A percentile compares a stretch with the other conserved stretches of the same genome.
Conservation (phyloP, 352 stramenopile species). For the Phytophthora vignae region DNA sequence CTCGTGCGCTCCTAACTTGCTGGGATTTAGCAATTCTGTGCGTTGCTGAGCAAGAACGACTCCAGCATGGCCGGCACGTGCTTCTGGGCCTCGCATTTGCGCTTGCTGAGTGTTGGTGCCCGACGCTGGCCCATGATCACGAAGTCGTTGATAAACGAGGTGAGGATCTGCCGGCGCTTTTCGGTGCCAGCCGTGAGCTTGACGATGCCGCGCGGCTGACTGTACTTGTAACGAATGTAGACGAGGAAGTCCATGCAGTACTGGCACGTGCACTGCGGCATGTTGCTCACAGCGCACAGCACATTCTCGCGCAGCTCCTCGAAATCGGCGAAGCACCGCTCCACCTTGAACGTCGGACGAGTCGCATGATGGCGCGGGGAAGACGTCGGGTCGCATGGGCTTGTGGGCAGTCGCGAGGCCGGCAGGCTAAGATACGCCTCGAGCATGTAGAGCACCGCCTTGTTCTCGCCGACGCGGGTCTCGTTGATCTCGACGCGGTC, state of each 20-base stretch:
- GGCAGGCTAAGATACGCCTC: constrained; percentile 51
- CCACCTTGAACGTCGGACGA: constrained; percentile 48
- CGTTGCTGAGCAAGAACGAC: constrained; percentile 49
- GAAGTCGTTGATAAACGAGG: constrained; percentile 50
- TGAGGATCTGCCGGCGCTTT: constrained; percentile 43
- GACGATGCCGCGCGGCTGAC: constrained; percentile 41
- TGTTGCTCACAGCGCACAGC: constrained; percentile 36
- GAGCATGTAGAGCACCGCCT: constrained; percentile 47
- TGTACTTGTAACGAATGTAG: constrained; percentile 53
- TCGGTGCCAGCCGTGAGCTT: constrained; percentile 40
- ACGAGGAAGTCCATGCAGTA: constrained; percentile 52
- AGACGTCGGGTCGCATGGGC: constrained; percentile 11
- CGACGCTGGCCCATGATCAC: constrained; percentile 44
- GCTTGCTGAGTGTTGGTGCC: constrained; percentile 22
- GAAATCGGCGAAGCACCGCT: constrained; percentile 65
- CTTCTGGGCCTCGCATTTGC: constrained; percentile 48
- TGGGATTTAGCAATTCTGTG: constrained; percentile 19
- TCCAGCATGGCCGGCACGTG: constrained; percentile 49
- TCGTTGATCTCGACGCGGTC: constrained; percentile 57
- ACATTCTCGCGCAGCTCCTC: constrained; percentile 55
- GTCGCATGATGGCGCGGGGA: constrained; percentile 3
- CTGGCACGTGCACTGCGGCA: constrained; percentile 44
- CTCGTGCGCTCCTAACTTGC: constrained; percentile 3
- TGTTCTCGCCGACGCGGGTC: constrained; percentile 25
- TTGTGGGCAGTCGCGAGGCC: constrained; percentile 44